Evolutionary conservation across 352 stramenopile species (phyloP), one percentile per base, ranked within the genome.

Genomic region (Globisporangium barbulae): DNA sequence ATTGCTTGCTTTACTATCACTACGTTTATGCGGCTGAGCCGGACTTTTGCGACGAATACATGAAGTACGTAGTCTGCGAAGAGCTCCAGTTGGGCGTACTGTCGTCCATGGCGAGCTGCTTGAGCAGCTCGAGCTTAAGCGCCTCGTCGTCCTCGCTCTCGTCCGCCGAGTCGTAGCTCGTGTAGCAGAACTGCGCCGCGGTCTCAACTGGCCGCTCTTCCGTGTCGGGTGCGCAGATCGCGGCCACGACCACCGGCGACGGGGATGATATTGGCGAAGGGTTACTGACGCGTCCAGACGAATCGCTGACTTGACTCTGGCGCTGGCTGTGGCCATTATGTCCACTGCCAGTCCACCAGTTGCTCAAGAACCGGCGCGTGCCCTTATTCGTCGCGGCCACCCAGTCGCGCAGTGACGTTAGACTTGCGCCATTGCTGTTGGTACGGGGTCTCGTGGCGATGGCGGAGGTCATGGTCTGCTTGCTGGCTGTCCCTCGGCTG

Each of bases 1-100:
- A 44, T 15, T 56, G 12, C 25, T 15, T 56, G 12, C 25, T 53
- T 6, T 7, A 22, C 12, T 35, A 22, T 10, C 17, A 10, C 39
- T 42, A 10, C 22, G 2, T 8, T 64, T 31, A 62, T 5, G 56
- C 56, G 5, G 56, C 58, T 13, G 58, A 64, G 31, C 58, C 45
- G 6, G 58, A 57, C 45, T 49, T 64, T 28, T 64, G 58, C 30
- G 58, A 64, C 45, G 58, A 49, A 33, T 64, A 57, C 58, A 57
- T 57, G 1, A 31, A 28, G 33, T 64, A 64, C 8, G 33, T 8
- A 1, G 45, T 45, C 25, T 33, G 25, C 9, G 56, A 62, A 19
- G 56, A 53, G 30, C 56, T 30, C 28, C 41, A 62, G 28, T 2
- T 22, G 25, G 41, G 9, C 33, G 47, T 6, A 9, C 10, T 64